Percentiles rank a stretch among this genome's conserved stretches.
phyloP scores from a whole-genome alignment of 345 rosid species.

The Citrus medica region DNA sequence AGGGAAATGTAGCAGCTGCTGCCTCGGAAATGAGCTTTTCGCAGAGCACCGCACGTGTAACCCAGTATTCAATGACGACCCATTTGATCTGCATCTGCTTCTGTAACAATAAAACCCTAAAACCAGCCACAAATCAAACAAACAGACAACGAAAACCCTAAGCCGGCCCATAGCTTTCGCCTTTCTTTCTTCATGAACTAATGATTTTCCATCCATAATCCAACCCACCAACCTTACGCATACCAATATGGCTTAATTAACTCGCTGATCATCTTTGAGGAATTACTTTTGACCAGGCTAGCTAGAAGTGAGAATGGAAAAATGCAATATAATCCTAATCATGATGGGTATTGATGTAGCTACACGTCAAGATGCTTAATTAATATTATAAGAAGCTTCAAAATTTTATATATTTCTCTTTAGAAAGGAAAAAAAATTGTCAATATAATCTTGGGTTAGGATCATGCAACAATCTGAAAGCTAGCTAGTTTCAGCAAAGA shows the following conservation, averaged over 20 bases:
- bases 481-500: neutral
- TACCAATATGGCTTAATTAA: neutral
- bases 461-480: conserved; percentile 8
- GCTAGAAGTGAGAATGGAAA: too few relatives aligned
- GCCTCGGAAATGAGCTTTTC: conserved; percentile 64
- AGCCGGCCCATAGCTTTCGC: conserved; percentile 30
- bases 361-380: neutral
- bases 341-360: too few relatives aligned
- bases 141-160: conserved; percentile 34
- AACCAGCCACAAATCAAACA: conserved; percentile 15
- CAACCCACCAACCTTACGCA: conserved; percentile 23
- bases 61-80: conserved; percentile 39
- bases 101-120: neutral
- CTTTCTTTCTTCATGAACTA: conserved; percentile 26
- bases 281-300: too few relatives aligned
- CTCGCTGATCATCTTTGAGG: neutral
- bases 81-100: too few relatives aligned
- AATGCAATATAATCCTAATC: too few relatives aligned
- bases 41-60: conserved; percentile 57
- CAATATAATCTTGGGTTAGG: neutral
- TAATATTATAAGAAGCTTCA: neutral
- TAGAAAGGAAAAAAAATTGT: neutral
- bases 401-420: neutral
- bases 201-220: conserved; percentile 28
- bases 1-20: neutral